Evolutionary conservation across 805 yeast species (phyloP).

Genomic region (Wickerhamomyces strasburgensis): DNA sequence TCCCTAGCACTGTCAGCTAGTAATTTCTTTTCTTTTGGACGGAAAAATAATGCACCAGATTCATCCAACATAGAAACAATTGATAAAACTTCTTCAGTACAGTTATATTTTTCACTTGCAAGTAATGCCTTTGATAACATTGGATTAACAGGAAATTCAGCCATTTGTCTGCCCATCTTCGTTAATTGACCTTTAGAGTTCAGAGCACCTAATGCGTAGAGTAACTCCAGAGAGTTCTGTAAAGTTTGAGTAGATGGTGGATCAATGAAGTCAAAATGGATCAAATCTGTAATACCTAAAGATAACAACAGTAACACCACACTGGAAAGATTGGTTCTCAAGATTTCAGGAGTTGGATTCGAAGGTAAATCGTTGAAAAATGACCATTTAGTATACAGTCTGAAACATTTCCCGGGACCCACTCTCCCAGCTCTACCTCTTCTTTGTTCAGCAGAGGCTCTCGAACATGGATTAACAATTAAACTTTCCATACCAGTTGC

Average conservation of each 20-base stretch:
- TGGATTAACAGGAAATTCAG: slow-evolving; percentile 90
- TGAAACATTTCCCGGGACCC: slow-evolving; percentile 91
- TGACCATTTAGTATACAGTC: slow-evolving; percentile 82
- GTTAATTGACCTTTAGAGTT: slow-evolving; percentile 78
- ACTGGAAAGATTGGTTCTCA: slow-evolving; percentile 73
- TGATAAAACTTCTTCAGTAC: slow-evolving; percentile 64
- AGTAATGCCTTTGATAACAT: slow-evolving; percentile 76
- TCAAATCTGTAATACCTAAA: slow-evolving; percentile 76
- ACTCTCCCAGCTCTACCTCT: slow-evolving; percentile 99
- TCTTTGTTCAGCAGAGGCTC: slow-evolving; percentile 94
- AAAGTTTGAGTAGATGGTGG: slow-evolving; percentile 74
- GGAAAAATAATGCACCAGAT: slow-evolving; percentile 60
- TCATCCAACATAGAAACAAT: slow-evolving; percentile 83
- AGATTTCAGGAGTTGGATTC: slow-evolving; percentile 88
- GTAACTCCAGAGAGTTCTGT: slow-evolving; percentile 67
- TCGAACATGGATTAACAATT: slow-evolving; percentile 82
- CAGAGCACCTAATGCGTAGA: slow-evolving; percentile 86
- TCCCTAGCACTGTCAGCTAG: slow-evolving; percentile 62
- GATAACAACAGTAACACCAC: slow-evolving; percentile 75
- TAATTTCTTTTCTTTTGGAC: slow-evolving; percentile 63
- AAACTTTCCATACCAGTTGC: slow-evolving; percentile 84
- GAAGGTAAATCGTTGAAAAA: slow-evolving; percentile 71
- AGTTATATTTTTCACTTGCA: slow-evolving; percentile 53
- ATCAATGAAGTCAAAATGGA: slow-evolving; percentile 87
- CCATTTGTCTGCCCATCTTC: slow-evolving; percentile 74